A percentile compares a stretch with the other conserved stretches of the same genome.
Evolutionary conservation across 2,329 filamentous ascomycete species (phyloP).

Genomic region (Acrocalymma vagum): DNA sequence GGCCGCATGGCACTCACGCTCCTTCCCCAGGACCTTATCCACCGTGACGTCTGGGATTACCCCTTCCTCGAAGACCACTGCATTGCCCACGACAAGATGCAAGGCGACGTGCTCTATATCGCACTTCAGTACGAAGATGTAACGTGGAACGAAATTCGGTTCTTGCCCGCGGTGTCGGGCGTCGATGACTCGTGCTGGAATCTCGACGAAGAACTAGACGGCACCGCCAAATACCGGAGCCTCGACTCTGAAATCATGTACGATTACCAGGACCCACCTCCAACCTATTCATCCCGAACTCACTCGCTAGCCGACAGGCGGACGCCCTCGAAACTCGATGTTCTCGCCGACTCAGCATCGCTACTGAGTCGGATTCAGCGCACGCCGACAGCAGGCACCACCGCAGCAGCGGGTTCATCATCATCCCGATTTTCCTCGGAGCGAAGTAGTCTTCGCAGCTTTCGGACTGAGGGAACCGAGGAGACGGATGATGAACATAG

Average conservation of each 20-base stretch:
- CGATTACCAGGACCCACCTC: slow-evolving; percentile 52
- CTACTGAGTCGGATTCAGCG: slow-evolving; percentile 45
- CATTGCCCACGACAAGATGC: slow-evolving; percentile 52
- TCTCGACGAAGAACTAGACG: slow-evolving; percentile 50
- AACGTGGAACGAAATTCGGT: slow-evolving; percentile 50
- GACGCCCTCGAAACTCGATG: slow-evolving; percentile 46
- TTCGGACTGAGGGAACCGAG: slow-evolving; percentile 45
- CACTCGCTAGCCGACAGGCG: slow-evolving; percentile 48
- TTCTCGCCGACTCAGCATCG: slow-evolving; percentile 47
- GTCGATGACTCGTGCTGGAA: slow-evolving; percentile 48
- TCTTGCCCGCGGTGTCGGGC: slow-evolving; percentile 41
- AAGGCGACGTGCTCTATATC: slow-evolving; percentile 51
- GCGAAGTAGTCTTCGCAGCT: slow-evolving; percentile 46
- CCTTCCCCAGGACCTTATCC: slow-evolving; percentile 42
- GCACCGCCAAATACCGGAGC: slow-evolving; percentile 44
- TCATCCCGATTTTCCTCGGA: slow-evolving; percentile 41
- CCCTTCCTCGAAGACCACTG: slow-evolving; percentile 51
- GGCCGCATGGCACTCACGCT: slow-evolving; percentile 48
- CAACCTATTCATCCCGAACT: slow-evolving; percentile 52
- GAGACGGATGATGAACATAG: slow-evolving; percentile 49
- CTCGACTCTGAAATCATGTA: slow-evolving; percentile 52
- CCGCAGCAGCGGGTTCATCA: slow-evolving; percentile 24
- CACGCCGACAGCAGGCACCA: slow-evolving; percentile 26
- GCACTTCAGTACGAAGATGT: slow-evolving; percentile 50
- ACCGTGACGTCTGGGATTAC: slow-evolving; percentile 49